These are phyloP conservation scores for Russula virescens DNA, from an alignment of 768 basidiomycete genomes.

Conservation along the genomic window DNA sequence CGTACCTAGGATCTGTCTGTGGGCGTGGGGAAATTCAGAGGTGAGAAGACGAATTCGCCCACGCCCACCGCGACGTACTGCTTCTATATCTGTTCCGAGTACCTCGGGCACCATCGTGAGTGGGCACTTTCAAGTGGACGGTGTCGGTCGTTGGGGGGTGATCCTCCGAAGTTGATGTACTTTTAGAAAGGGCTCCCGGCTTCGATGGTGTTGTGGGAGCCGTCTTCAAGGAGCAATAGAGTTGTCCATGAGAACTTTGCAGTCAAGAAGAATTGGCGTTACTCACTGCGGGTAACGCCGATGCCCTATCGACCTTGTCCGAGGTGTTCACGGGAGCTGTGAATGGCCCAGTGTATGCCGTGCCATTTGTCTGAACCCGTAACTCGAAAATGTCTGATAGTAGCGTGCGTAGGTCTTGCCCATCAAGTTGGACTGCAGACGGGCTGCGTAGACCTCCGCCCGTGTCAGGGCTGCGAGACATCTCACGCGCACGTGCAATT, in stretches of 20 bases:
- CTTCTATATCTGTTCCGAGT: not conserved
- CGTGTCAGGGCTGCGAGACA: conserved; percentile 15
- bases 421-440: conserved; percentile 5
- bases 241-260: not conserved
- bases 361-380: not conserved
- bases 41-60: not conserved
- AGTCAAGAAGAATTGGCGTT: not conserved
- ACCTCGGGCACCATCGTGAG: not conserved
- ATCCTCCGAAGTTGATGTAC: not conserved
- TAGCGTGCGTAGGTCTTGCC: not conserved
- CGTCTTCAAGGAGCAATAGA: not conserved
- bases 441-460: conserved; percentile 5
- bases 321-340: conserved; percentile 3
- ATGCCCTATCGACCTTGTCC: conserved; percentile 5
- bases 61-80: not conserved
- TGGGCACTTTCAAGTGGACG: not conserved
- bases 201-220: conserved; percentile 11
- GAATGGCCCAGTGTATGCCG: not conserved
- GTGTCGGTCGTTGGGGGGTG: not conserved
- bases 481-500: conserved; percentile 38
- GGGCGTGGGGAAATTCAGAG: not conserved
- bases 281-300: conserved; percentile 8
- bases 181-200: conserved; percentile 5
- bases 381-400: conserved; percentile 12
- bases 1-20: not conserved